Evolutionary conservation across 1,284 basidiomycete genomes (phyloP).

Genomic region (Cerrena zonata): DNA sequence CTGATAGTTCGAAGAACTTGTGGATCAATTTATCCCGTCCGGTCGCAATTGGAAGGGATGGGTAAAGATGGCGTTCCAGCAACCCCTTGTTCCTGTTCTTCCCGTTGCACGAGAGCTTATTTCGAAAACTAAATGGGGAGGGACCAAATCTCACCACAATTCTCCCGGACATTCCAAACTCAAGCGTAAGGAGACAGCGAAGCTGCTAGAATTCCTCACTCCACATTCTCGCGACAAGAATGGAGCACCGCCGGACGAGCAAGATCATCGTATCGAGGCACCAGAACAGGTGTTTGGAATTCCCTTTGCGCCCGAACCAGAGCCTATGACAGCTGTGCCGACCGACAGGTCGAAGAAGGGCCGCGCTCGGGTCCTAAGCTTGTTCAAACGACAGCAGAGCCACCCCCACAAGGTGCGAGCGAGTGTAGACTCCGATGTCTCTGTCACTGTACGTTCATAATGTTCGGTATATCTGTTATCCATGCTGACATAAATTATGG

Average conservation of each 20-base stretch:
- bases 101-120: conserved; percentile 71
- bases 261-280: neutral
- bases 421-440: conserved; percentile 21
- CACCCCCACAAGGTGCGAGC: conserved; percentile 13
- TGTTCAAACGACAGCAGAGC: conserved; percentile 32
- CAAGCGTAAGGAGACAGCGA: conserved; percentile 4
- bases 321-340: conserved; percentile 1
- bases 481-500: conserved; percentile 4
- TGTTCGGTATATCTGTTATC: neutral
- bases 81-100: conserved; percentile 65
- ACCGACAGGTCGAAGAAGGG: conserved; percentile 9
- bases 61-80: conserved; percentile 78
- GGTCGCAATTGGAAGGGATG: conserved; percentile 72
- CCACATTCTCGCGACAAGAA: conserved; percentile 4
- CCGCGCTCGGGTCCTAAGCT: conserved; percentile 32
- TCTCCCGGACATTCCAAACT: conserved; percentile 5
- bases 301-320: conserved; percentile 6
- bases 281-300: conserved; percentile 5
- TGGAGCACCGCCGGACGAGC: neutral
- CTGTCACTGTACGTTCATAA: conserved; percentile 13
- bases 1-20: conserved; percentile 71
- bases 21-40: conserved; percentile 74
- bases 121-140: conserved; percentile 67
- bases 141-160: conserved; percentile 33
- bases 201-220: conserved; percentile 5